phyloP scores from a whole-genome alignment of 768 basidiomycete species.

The Gelatoporia subvermispora region DNA sequence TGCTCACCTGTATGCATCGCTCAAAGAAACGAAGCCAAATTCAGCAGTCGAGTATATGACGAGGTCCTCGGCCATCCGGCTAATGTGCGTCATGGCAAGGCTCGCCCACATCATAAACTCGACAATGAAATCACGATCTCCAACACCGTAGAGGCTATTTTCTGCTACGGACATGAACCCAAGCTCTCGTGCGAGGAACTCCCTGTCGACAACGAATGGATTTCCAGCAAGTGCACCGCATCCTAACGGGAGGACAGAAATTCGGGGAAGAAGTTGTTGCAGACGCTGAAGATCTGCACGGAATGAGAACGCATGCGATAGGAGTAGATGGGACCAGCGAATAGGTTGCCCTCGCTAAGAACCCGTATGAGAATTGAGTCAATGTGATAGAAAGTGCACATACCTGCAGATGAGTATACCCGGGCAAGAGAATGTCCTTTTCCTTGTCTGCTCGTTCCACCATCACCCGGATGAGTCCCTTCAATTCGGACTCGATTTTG shows the following conservation, averaged over 20 bases:
- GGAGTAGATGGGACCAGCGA: constrained; percentile 94
- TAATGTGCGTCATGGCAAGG: constrained; percentile 89
- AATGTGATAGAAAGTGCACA: constrained; percentile 9
- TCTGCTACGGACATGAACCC: constrained; percentile 86
- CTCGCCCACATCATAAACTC: constrained; percentile 98
- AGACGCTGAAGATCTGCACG: constrained; percentile 84
- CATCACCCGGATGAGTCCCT: constrained; percentile 80
- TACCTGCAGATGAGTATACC: constrained; percentile 97
- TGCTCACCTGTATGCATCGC: constrained; percentile 89
- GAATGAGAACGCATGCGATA: constrained; percentile 94
- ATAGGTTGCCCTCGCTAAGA: constrained; percentile 93
- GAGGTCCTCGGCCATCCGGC: constrained; percentile 92
- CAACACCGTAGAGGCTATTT: constrained; percentile 96
- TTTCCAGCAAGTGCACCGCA: constrained; percentile 96
- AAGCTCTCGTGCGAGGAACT: constrained; percentile 86
- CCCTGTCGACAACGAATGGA: constrained; percentile 90
- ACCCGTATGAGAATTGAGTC: background rate
- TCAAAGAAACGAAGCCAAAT: constrained; percentile 93
- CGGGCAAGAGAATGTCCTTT: constrained; percentile 85
- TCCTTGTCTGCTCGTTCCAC: constrained; percentile 92
- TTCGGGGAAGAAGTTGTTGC: constrained; percentile 76
- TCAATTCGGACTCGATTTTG: constrained; percentile 62
- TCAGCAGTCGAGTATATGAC: constrained; percentile 96
- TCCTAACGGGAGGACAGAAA: constrained; percentile 91
- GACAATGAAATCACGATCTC: constrained; percentile 94